Percentiles rank a stretch among this genome's conserved stretches.
Evolutionary conservation across 78 protist species (phyloP).

Genomic region (slime mould (Dictyostelium discoideum)): dicty_2.7 NC_007088.5:8326001-8326500

Average conservation of each 20-base stretch:
- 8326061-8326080: background rate
- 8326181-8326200: background rate
- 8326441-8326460: conserved; percentile 16
- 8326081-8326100: background rate
- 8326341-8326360: conserved; percentile 59
- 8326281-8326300: background rate
- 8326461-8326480: conserved; percentile 17
- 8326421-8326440: conserved; percentile 5
- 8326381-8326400: conserved; percentile 59
- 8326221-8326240: conserved; percentile 19
- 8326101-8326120: no score
- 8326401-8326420: conserved; percentile 14
- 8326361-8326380: conserved; percentile 63
- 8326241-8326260: conserved; percentile 12
- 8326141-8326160: background rate
- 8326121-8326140: background rate
- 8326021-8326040: background rate
- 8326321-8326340: conserved; percentile 31
- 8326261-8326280: conserved; percentile 2
- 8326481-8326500: no score
- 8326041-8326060: background rate
- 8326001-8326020: background rate
- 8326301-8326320: conserved; percentile 41
- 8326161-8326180: conserved; percentile 8
- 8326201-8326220: conserved; percentile 33